Evolutionary conservation across 108 stramenopile genomes (phyloP).

Genomic region (Mediolabrus comicus): DNA sequence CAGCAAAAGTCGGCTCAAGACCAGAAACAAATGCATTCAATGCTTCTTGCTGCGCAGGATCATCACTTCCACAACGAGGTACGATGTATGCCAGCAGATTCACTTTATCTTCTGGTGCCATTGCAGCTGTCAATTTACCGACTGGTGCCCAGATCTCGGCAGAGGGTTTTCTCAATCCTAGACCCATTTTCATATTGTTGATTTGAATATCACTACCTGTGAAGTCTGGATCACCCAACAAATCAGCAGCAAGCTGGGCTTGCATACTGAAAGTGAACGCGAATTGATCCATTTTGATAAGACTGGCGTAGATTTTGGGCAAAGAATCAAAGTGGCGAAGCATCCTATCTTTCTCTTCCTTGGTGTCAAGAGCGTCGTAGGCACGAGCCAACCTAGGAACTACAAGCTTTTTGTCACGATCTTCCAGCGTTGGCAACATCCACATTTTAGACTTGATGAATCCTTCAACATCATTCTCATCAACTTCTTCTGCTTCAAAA

Average conservation of each 20-base stretch:
- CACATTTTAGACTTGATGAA: constrained; percentile 79
- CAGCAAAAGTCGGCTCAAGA: constrained; percentile 66
- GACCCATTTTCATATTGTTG: constrained; percentile 73
- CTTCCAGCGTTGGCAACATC: constrained; percentile 81
- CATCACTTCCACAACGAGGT: constrained; percentile 72
- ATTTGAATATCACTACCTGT: constrained; percentile 81
- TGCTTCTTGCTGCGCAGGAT: constrained; percentile 72
- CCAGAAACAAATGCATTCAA: constrained; percentile 70
- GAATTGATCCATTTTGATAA: constrained; percentile 88
- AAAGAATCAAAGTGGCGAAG: constrained; percentile 60
- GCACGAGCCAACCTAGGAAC: constrained; percentile 71
- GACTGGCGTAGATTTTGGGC: constrained; percentile 75
- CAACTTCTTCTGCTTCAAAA: constrained; percentile 58
- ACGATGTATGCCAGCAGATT: constrained; percentile 84
- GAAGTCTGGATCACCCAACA: constrained; percentile 78
- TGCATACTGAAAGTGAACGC: constrained; percentile 89
- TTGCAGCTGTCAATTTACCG: constrained; percentile 74
- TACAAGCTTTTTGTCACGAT: constrained; percentile 80
- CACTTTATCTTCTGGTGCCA: constrained; percentile 86
- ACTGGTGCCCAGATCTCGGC: constrained; percentile 86
- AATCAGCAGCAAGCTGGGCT: constrained; percentile 84
- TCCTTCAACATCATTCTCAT: constrained; percentile 64
- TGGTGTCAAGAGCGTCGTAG: constrained; percentile 41
- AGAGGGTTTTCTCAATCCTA: constrained; percentile 81
- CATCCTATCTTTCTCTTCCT: constrained; percentile 43